phyloP scores from a whole-genome alignment of 208 protist genomes.

The Entamoeba invadens region DNA sequence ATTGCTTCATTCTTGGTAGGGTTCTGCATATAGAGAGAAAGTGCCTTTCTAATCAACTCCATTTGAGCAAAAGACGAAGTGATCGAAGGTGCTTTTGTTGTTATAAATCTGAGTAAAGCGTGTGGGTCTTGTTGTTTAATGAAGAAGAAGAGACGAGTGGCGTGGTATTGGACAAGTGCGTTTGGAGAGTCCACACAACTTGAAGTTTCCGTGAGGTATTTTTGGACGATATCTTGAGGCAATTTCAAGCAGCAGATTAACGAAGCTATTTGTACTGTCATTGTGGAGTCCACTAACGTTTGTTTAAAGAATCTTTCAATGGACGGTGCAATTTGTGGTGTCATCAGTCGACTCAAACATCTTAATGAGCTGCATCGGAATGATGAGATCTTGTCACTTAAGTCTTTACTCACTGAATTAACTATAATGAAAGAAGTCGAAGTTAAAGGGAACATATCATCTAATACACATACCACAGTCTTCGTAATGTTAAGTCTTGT shows the following conservation, averaged over 20 bases:
- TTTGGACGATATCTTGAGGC: background rate
- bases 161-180: background rate
- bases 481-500: background rate
- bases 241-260: background rate
- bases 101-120: background rate
- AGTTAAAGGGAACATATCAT: background rate
- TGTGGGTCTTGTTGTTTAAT: background rate
- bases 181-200: background rate
- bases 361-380: background rate
- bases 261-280: background rate
- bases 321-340: background rate
- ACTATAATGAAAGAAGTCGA: background rate
- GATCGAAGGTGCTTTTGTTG: background rate
- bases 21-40: background rate
- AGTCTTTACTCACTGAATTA: background rate
- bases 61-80: background rate
- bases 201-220: background rate
- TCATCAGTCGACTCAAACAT: background rate
- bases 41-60: background rate
- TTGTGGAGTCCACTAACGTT: background rate
- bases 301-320: background rate
- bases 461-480: background rate
- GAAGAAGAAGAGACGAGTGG: background rate
- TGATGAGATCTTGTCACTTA: background rate
- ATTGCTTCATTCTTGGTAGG: background rate